Conservation (phyloP, 352 stramenopile genomes). For the Blastocystis sp. region DNA sequence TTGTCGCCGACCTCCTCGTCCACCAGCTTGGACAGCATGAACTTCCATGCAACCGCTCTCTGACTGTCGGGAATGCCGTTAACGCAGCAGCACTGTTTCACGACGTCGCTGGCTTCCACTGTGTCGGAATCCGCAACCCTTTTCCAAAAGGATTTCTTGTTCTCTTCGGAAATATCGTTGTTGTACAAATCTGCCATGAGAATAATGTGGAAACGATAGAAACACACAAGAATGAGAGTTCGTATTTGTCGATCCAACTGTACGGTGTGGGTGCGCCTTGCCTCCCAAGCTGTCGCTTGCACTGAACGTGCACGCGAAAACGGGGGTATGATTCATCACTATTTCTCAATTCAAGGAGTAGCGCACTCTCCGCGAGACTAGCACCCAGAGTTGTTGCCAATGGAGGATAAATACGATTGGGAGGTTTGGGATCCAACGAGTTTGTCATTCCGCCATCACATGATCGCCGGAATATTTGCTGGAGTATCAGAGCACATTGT, state of each 20-base stretch:
- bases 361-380: neutral
- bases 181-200: constrained; percentile 65
- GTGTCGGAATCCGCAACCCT: constrained; percentile 45
- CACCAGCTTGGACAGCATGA: constrained; percentile 46
- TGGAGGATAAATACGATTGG: constrained; percentile 81
- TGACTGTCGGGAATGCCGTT: constrained; percentile 58
- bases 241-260: neutral
- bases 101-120: constrained; percentile 25
- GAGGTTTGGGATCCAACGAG: constrained; percentile 90
- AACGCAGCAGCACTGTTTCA: constrained; percentile 69
- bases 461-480: constrained; percentile 89
- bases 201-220: neutral
- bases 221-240: neutral
- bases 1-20: constrained; percentile 34
- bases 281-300: neutral
- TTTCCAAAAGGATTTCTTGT: constrained; percentile 72
- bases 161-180: constrained; percentile 28
- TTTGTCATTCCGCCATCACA: constrained; percentile 91
- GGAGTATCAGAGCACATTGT: constrained; percentile 94
- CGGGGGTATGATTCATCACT: neutral
- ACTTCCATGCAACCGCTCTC: constrained; percentile 48
- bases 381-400: neutral
- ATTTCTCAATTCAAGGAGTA: neutral
- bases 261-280: neutral
- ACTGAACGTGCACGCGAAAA: neutral